Evolutionary conservation across 148 eudicot species (phyloP).

Genomic region (Heliamphora exappendiculata): DNA sequence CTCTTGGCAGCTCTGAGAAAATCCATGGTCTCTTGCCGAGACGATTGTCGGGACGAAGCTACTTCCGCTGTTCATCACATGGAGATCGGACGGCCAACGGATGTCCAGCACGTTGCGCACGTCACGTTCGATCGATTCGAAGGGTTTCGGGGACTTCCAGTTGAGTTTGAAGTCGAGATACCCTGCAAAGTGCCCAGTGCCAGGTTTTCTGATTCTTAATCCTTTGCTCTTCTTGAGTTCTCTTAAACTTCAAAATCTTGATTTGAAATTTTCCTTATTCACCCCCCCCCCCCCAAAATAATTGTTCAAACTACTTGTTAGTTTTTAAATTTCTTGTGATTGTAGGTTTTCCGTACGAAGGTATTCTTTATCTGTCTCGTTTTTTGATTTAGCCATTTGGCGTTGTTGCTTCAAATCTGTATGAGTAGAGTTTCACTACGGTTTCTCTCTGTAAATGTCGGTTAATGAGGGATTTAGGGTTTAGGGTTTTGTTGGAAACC

Average conservation of each 20-base stretch:
- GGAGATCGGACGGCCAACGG: slow-evolving; percentile 98
- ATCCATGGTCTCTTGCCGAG: slow-evolving; percentile 47
- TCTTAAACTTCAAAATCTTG: neutral
- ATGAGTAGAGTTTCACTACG: neutral
- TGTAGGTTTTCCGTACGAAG: no score
- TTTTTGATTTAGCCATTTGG: neutral
- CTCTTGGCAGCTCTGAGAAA: slow-evolving; percentile 43
- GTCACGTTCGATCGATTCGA: slow-evolving; percentile 86
- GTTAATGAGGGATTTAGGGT: no score
- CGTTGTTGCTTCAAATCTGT: neutral
- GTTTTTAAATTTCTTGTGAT: no score
- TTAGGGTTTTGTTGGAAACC: no score
- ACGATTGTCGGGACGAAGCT: slow-evolving; percentile 32
- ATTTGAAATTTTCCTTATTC: neutral
- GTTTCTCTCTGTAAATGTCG: neutral
- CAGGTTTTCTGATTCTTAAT: slow-evolving; percentile 37
- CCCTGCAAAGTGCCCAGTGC: slow-evolving; percentile 82
- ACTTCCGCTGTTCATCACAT: slow-evolving; percentile 44
- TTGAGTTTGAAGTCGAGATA: slow-evolving; percentile 58
- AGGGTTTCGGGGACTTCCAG: slow-evolving; percentile 86
- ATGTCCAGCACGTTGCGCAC: slow-evolving; percentile 78
- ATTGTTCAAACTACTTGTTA: neutral
- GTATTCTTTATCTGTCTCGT: no score
- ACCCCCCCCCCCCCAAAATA: neutral
- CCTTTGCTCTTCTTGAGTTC: neutral